These are phyloP conservation scores for Aspergillus pseudonomiae DNA, from an alignment of 2,329 filamentous ascomycete species.

Conservation along the genomic window DNA sequence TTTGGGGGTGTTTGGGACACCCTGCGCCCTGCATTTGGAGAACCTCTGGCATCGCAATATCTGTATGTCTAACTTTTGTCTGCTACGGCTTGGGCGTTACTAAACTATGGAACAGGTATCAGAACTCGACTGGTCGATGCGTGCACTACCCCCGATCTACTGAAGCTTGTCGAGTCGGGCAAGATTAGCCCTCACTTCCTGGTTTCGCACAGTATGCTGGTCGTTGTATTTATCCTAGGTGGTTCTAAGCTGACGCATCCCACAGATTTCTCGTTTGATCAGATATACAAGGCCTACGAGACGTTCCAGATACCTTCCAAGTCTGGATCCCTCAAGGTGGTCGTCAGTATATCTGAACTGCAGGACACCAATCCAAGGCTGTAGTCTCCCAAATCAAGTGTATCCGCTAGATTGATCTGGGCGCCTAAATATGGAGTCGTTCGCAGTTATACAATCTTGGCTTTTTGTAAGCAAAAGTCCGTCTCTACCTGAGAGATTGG, in stretches of 20 bases:
- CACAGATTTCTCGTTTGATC: slow-evolving; percentile 46
- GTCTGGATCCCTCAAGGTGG: slow-evolving; percentile 48
- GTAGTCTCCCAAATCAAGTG: neutral
- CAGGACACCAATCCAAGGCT: neutral
- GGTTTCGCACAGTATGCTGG: slow-evolving; percentile 19
- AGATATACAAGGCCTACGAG: slow-evolving; percentile 49
- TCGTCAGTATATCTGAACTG: slow-evolving; percentile 30
- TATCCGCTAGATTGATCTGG: neutral
- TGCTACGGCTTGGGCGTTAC: neutral
- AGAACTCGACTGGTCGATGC: slow-evolving; percentile 15
- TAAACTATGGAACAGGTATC: slow-evolving; percentile 9
- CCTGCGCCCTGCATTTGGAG: slow-evolving; percentile 57
- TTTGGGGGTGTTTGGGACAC: slow-evolving; percentile 60
- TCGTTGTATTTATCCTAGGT: neutral
- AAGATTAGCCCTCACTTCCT: slow-evolving; percentile 14
- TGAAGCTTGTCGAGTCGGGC: slow-evolving; percentile 12
- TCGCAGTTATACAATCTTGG: neutral
- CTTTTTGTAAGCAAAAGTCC: neutral
- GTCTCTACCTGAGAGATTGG: neutral
- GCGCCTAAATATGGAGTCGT: neutral
- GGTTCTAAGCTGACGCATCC: neutral
- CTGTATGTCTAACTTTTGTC: slow-evolving; percentile 36
- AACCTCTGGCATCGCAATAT: slow-evolving; percentile 60
- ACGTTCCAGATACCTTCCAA: slow-evolving; percentile 48
- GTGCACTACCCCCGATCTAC: slow-evolving; percentile 5